phyloP scores from a whole-genome alignment of 129 eudicot species.

The Lactuca sativa region DNA sequence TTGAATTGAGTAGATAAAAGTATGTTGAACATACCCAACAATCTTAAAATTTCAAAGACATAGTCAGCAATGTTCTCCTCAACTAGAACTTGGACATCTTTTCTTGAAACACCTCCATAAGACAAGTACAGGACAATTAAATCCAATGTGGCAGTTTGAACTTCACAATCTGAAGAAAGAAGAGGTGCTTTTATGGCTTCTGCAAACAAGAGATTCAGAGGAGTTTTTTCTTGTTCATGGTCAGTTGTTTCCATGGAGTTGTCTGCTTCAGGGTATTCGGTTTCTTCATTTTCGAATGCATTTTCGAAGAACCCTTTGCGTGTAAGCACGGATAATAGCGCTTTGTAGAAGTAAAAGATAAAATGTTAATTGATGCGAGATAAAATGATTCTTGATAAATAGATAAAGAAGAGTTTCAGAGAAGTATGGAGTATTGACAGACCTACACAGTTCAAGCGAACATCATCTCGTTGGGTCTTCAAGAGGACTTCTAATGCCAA shows the following conservation, averaged over 20 bases:
- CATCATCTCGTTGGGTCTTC: constrained; percentile 90
- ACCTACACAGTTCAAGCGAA: constrained; percentile 93
- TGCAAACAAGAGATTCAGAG: constrained; percentile 76
- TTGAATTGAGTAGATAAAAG: constrained; percentile 16
- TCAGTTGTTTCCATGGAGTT: constrained; percentile 60
- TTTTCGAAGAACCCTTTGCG: constrained; percentile 71
- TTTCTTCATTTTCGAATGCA: constrained; percentile 44
- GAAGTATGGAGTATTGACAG: constrained; percentile 26
- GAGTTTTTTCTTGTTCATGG: constrained; percentile 43
- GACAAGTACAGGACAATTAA: constrained; percentile 61
- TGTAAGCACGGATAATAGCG: constrained; percentile 74
- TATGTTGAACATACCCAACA: constrained; percentile 58
- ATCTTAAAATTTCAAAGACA: constrained; percentile 80
- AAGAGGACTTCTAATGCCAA: constrained; percentile 72
- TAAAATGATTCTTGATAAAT: constrained; percentile 5
- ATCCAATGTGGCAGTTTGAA: constrained; percentile 75
- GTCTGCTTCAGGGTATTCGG: constrained; percentile 57
- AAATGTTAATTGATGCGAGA: constrained; percentile 19
- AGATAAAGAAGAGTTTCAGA: constrained; percentile 10
- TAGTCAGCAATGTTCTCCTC: constrained; percentile 96
- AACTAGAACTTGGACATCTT: constrained; percentile 62
- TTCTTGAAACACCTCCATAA: constrained; percentile 50
- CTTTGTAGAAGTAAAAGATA: constrained; percentile 36
- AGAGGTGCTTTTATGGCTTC: constrained; percentile 90
- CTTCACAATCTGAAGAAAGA: constrained; percentile 84